Conservation (phyloP, 257 asterid species). For the Oldenlandia corymbosa region DNA sequence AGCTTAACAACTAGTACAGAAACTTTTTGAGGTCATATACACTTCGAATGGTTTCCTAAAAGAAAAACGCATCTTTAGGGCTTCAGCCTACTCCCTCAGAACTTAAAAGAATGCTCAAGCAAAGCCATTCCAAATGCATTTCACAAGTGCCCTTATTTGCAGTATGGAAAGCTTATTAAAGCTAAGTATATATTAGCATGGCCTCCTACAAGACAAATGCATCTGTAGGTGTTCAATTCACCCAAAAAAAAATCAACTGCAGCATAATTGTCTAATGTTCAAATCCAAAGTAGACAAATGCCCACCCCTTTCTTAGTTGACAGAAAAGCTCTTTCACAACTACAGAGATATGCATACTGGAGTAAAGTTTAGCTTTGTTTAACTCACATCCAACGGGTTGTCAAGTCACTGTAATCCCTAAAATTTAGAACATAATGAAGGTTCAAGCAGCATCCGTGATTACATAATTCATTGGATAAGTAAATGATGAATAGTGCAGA, state of each 20-base stretch:
- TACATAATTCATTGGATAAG: not conserved
- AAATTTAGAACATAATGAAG: not conserved
- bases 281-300: not conserved
- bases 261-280: not conserved
- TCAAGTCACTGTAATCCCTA: not conserved
- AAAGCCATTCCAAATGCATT: too few relatives aligned
- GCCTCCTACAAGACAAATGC: too few relatives aligned
- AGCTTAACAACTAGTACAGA: not conserved
- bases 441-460: not conserved
- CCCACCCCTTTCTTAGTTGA: too few relatives aligned
- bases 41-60: not conserved
- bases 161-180: too few relatives aligned
- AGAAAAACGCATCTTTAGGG: not conserved
- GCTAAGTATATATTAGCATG: too few relatives aligned
- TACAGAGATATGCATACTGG: too few relatives aligned
- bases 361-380: not conserved
- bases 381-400: not conserved
- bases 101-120: too few relatives aligned
- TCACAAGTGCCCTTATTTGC: too few relatives aligned
- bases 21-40: not conserved
- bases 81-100: not conserved
- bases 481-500: not conserved
- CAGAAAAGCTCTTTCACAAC: not conserved
- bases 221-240: too few relatives aligned
- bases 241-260: too few relatives aligned